Evolutionary conservation across 2,329 filamentous ascomycete species (phyloP).

Genomic region (Microsporum canis): DNA sequence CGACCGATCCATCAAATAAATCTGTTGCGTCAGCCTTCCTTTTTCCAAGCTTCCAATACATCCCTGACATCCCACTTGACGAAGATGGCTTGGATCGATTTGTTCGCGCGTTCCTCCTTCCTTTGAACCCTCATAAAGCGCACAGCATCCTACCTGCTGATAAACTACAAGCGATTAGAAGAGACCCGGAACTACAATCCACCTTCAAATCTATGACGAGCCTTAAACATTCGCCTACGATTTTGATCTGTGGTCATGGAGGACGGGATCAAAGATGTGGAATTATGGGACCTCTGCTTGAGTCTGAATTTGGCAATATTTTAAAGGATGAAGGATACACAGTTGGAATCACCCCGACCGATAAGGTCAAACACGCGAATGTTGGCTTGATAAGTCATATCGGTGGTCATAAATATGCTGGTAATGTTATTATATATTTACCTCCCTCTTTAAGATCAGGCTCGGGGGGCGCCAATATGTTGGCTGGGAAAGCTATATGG

Average conservation of each 20-base stretch:
- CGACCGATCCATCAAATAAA: conserved; percentile 17
- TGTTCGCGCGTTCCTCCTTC: conserved; percentile 32
- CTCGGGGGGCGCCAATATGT: conserved; percentile 5
- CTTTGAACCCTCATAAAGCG: conserved; percentile 24
- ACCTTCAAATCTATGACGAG: conserved; percentile 52
- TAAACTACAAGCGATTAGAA: conserved; percentile 26
- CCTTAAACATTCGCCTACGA: conserved; percentile 44
- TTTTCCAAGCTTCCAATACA: conserved; percentile 71
- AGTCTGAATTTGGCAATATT: conserved; percentile 52
- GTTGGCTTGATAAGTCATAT: conserved; percentile 60
- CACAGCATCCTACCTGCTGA: conserved; percentile 23
- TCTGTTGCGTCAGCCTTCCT: conserved; percentile 54
- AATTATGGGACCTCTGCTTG: conserved; percentile 61
- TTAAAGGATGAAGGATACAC: conserved; percentile 24
- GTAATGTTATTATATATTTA: conserved; percentile 81
- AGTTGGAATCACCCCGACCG: conserved; percentile 15
- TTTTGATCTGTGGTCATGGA: conserved; percentile 82
- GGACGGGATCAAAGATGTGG: conserved; percentile 75
- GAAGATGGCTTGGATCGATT: conserved; percentile 43
- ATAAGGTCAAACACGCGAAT: conserved; percentile 27
- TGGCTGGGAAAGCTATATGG: conserved; percentile 55
- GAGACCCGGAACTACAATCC: conserved; percentile 39
- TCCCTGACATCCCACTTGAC: conserved; percentile 57
- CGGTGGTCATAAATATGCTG: conserved; percentile 88
- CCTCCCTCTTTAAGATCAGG: conserved; percentile 23